Evolutionary conservation across 2,329 filamentous ascomycete species (phyloP).

Genomic region (Fusarium sp.): DNA sequence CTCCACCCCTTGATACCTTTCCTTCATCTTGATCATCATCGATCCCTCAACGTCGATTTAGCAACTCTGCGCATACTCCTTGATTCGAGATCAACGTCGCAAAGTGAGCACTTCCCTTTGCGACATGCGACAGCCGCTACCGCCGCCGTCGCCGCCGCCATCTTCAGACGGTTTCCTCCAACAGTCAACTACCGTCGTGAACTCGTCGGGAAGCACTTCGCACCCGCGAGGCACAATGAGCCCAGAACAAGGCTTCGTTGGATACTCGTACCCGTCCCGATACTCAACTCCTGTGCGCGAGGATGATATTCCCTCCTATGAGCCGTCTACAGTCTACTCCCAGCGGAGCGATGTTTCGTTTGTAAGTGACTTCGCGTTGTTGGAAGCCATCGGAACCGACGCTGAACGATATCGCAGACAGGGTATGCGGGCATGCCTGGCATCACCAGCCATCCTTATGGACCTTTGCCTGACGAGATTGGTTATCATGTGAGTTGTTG

Average conservation of each 20-base stretch:
- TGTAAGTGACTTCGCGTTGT: slow-evolving; percentile 31
- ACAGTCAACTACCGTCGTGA: slow-evolving; percentile 33
- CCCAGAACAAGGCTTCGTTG: slow-evolving; percentile 21
- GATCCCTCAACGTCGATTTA: slow-evolving; percentile 8
- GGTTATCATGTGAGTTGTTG: slow-evolving; percentile 40
- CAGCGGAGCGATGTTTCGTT: slow-evolving; percentile 33
- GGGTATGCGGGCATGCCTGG: slow-evolving; percentile 25
- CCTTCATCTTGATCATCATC: slow-evolving; percentile 14
- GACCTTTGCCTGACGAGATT: slow-evolving; percentile 40
- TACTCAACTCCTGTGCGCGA: slow-evolving; percentile 42
- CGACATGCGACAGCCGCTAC: slow-evolving; percentile 57
- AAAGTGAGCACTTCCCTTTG: slow-evolving; percentile 16
- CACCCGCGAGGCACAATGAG: slow-evolving; percentile 26
- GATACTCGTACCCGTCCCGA: slow-evolving; percentile 29
- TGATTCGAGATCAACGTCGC: neutral
- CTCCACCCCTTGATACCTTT: slow-evolving; percentile 12
- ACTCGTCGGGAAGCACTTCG: slow-evolving; percentile 25
- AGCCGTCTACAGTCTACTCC: slow-evolving; percentile 37
- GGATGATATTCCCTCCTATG: slow-evolving; percentile 36
- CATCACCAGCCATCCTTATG: slow-evolving; percentile 34
- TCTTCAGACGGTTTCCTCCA: slow-evolving; percentile 49
- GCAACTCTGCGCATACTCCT: neutral
- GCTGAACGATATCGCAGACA: slow-evolving; percentile 24
- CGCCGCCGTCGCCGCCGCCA: slow-evolving; percentile 64
- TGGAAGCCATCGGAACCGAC: neutral